phyloP scores from a whole-genome alignment of 352 stramenopile species.

The Aphanomyces euteiches region DNA sequence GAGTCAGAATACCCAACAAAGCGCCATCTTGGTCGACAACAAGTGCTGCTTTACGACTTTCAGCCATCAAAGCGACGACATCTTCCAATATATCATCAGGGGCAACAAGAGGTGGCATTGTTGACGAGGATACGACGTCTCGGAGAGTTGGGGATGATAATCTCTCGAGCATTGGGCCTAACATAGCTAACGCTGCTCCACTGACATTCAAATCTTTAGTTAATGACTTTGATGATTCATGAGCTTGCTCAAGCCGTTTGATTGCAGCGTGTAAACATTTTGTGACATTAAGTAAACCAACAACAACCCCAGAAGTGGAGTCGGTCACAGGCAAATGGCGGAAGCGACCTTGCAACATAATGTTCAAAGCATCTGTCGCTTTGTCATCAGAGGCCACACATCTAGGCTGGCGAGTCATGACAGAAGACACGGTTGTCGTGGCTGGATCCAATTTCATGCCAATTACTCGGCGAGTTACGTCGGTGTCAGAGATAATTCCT shows the following conservation, averaged over 20 bases:
- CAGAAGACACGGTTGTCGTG: slow-evolving; percentile 58
- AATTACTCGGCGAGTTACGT: slow-evolving; percentile 76
- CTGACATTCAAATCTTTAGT: slow-evolving; percentile 75
- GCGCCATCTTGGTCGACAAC: slow-evolving; percentile 62
- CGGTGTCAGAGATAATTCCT: slow-evolving; percentile 94
- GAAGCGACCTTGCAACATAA: slow-evolving; percentile 90
- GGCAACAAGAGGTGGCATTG: slow-evolving; percentile 69
- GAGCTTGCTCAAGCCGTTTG: slow-evolving; percentile 88
- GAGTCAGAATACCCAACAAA: slow-evolving; percentile 96
- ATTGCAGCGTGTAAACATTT: slow-evolving; percentile 99
- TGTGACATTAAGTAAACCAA: slow-evolving; percentile 95
- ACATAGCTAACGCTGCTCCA: slow-evolving; percentile 49
- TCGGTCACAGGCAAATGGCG: slow-evolving; percentile 95
- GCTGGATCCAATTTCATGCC: slow-evolving; percentile 66
- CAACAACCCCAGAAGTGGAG: slow-evolving; percentile 72
- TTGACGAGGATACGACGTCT: slow-evolving; percentile 66
- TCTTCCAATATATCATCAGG: slow-evolving; percentile 65
- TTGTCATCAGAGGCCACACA: slow-evolving; percentile 82
- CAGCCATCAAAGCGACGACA: slow-evolving; percentile 70
- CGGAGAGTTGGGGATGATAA: slow-evolving; percentile 80
- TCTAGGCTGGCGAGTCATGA: slow-evolving; percentile 83
- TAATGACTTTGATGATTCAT: slow-evolving; percentile 55
- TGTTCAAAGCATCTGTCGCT: slow-evolving; percentile 76
- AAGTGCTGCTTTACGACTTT: slow-evolving; percentile 70
- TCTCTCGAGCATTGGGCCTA: slow-evolving; percentile 82